These are phyloP conservation scores for Colletotrichum cordylinicola DNA, from an alignment of 2,329 filamentous ascomycete species.

Conservation along the genomic window DNA sequence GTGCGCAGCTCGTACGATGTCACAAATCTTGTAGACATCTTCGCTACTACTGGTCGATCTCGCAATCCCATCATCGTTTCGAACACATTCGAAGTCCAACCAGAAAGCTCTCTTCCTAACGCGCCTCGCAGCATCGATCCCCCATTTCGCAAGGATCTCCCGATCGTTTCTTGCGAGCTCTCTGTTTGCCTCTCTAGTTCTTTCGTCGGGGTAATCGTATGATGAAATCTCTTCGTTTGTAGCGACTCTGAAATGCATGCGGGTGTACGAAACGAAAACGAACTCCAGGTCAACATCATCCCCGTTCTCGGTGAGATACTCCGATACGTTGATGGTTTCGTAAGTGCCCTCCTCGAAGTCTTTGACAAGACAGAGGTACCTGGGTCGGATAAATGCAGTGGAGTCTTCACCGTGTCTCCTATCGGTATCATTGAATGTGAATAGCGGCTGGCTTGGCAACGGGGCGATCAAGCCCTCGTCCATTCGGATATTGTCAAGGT, in stretches of 20 bases:
- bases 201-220: neutral
- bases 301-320: neutral
- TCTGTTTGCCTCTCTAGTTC: neutral
- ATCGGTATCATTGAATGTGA: neutral
- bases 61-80: neutral
- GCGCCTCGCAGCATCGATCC: neutral
- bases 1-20: neutral
- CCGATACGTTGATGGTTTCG: neutral
- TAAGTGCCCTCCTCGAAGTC: neutral
- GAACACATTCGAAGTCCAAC: neutral
- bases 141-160: neutral
- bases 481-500: slow-evolving; percentile 19
- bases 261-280: neutral
- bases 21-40: neutral
- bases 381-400: neutral
- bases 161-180: neutral
- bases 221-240: neutral
- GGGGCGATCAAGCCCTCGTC: slow-evolving; percentile 34
- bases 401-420: neutral
- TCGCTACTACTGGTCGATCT: neutral
- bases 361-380: neutral
- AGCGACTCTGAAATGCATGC: neutral
- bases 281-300: neutral
- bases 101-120: neutral
- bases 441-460: neutral